Evolutionary conservation across 768 basidiomycete genomes (phyloP), one percentile per base, ranked within the genome.

Genomic region (Suillus variegatus): DNA sequence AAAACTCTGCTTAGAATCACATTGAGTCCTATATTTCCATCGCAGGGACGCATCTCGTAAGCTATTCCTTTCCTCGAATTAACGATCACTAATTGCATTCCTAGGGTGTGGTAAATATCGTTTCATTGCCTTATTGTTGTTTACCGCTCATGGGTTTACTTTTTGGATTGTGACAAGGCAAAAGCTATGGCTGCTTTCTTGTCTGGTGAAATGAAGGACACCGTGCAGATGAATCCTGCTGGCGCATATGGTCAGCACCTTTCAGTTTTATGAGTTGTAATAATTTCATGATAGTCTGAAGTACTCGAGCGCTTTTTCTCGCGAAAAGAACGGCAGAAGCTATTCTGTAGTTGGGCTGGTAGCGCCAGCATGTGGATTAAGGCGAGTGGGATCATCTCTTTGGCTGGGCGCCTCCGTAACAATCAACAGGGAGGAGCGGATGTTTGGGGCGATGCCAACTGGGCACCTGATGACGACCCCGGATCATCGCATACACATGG

Each of bases 181-280:
- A 99, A 98, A 80, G 92, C 96, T 0, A 95, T 98, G 93, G 78
- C 95, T 0, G 96, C 97, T 0, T 94, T 98, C 74, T 80, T 98
- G 47, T 95, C 93, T 0, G 97, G 97, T 13, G 97, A 99, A 78
- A 97, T 98, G 89, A 90, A 91, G 74, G 94, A 97, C 69, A 96
- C 94, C 0, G 93, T 94, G 6, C 88, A 93, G 72, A 83, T 95
- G 79, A 88, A 91, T 72, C 90, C 90, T 16, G 91, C 89, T 16
- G 93, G 90, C 18, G 86, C 88, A 58, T 92, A 93, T 74, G 89
- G 89, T 89, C 58, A 36, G 81, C 67, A 10, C 22, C 22, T 22
- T 43, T 25, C 56, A 52, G 32, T 35, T 25, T 46, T 25, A 3
- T 22, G 18, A 10, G 35, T 57, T 35, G n/a, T 35, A 32, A 32